Evolutionary conservation across 768 basidiomycete species (phyloP).

Genomic region (Amanita subjunquillea): DNA sequence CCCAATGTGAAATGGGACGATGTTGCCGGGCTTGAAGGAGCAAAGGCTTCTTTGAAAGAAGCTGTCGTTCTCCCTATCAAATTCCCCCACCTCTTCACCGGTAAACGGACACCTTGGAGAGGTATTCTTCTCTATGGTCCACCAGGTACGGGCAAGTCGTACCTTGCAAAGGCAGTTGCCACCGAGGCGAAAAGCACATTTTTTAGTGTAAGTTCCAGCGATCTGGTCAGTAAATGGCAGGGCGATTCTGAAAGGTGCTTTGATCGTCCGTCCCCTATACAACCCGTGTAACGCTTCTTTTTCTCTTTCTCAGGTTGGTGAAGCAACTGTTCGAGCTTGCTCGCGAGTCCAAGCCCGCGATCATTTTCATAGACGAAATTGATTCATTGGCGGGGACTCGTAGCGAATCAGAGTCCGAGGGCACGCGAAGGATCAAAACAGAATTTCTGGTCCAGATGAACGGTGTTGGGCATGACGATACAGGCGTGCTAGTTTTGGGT

Average conservation of each 20-base stretch:
- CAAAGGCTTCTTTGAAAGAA: conserved; percentile 94
- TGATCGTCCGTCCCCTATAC: conserved; percentile 14
- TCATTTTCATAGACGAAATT: conserved; percentile 98
- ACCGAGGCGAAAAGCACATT: conserved; percentile 99
- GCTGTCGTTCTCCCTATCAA: conserved; percentile 99
- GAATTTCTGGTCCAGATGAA: conserved; percentile 99
- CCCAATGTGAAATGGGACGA: conserved; percentile 99
- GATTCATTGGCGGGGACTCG: conserved; percentile 93
- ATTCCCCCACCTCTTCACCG: conserved; percentile 97
- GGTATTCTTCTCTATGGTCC: conserved; percentile 96
- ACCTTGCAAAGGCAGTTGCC: conserved; percentile 95
- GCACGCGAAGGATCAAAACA: conserved; percentile 94
- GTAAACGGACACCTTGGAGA: conserved; percentile 95
- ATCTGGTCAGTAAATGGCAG: conserved; percentile 99
- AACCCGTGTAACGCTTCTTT: not conserved
- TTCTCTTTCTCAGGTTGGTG: conserved; percentile 52
- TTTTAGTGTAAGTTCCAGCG: conserved; percentile 91
- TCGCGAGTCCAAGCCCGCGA: conserved; percentile 90
- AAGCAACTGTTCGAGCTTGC: conserved; percentile 96
- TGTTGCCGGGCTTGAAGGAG: conserved; percentile 91
- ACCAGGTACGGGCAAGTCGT: conserved; percentile 96
- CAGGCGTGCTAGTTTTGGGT: conserved; percentile 90
- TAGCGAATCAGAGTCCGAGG: conserved; percentile 96
- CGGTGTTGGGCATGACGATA: conserved; percentile 96
- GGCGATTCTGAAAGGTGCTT: conserved; percentile 89